Base-by-base conservation (phyloP, 495 filamentous ascomycete genomes). In the Pyronema omphalodes region DNA sequence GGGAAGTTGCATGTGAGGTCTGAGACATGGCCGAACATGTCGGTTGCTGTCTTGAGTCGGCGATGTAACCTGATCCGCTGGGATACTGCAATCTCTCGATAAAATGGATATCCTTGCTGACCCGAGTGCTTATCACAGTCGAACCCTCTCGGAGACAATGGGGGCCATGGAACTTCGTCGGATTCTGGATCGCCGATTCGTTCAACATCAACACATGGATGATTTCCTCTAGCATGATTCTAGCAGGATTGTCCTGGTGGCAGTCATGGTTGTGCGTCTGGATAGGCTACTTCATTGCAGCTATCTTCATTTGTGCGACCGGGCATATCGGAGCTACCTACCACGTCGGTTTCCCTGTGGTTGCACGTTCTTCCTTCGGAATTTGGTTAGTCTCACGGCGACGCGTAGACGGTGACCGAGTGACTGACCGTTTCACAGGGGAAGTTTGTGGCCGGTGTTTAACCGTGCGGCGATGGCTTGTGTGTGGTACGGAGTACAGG, bases 171-270 rank as follows among this genome's bases (percentile, higher is more conserved):
- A 94, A 94, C 63, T 95, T 87, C 61, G 79, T 94, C 52, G 83
- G 81, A 15, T 93, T 93, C 63, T 91, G 86, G 86, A 76, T 93
- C 65, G 86, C 88, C 35, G 88, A 95, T 69, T 89, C 84, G 6
- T 86, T 94, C 68, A 95, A 95, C 67, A 93, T 95, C 67, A 95
- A 95, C 67, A 95, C 88, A 12, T 95, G 88, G 88, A 94, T 94
- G 88, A 94, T 94, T 57, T 79, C 82, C 0, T 88, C 84, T 9
- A 82, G 84, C 4, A 82, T 81, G 70, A 88, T 93, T 64, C 74
- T 80, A 0, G 71, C 68, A 53, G 84, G 87, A 6, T 71, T 94
- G 45, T 85, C 86, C 4, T 95, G 88, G 88, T 95, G 88, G 88
- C 87, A 94, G 68, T 79, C 85, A 2, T 94, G 88, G 88, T 71